A percentile compares a stretch with the other conserved stretches of the same genome.
Evolutionary conservation across 345 rosid genomes (phyloP).

Genomic region (Stellera chamaejasme): DNA sequence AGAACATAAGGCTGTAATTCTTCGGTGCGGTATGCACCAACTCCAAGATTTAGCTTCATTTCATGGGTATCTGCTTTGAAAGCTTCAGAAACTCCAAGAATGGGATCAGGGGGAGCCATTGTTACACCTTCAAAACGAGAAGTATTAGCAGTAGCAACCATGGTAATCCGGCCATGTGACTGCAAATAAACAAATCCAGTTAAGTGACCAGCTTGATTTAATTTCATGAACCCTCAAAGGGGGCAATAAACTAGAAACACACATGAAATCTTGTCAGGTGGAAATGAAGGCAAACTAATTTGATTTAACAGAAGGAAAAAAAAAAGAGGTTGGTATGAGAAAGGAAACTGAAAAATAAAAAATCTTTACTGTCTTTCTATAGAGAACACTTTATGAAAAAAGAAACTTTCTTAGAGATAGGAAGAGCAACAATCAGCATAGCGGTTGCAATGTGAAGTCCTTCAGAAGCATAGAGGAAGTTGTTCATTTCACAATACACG

Average conservation of each 20-base stretch:
- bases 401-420: background rate
- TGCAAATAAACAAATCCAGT: constrained; percentile 25
- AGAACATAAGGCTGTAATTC: constrained; percentile 94
- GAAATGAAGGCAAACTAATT: background rate
- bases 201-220: background rate
- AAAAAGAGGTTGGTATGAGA: background rate
- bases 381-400: background rate
- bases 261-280: background rate
- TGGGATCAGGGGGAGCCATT: constrained; percentile 98
- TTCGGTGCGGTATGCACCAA: constrained; percentile 94
- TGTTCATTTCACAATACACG: background rate
- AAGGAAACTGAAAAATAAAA: background rate
- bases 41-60: constrained; percentile 97
- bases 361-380: background rate
- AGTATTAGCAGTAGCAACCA: constrained; percentile 51
- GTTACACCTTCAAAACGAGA: constrained; percentile 82
- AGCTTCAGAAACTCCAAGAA: constrained; percentile 96
- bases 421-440: background rate
- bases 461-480: background rate
- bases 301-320: background rate
- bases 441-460: background rate
- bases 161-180: constrained; percentile 54
- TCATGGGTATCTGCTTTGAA: constrained; percentile 73
- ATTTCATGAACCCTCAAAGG: background rate
- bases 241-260: background rate